Conservation (phyloP, 495 filamentous ascomycete genomes). For the Neurospora sp. region DNA sequence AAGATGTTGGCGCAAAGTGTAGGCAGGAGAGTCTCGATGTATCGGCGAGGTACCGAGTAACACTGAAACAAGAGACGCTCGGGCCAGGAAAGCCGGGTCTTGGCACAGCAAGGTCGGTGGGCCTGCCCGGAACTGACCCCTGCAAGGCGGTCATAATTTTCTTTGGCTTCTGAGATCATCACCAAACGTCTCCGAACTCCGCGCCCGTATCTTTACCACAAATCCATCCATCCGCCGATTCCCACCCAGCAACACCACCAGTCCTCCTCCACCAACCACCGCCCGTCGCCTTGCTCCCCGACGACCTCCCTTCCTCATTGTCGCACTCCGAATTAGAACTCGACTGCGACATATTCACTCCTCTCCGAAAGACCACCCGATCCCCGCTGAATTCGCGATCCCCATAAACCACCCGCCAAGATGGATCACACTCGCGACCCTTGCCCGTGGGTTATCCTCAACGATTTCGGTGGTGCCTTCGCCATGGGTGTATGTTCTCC, state of each 20-base stretch:
- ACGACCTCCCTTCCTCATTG: background rate
- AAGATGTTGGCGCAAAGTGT: background rate
- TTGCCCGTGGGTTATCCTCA: slow-evolving; percentile 92
- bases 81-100: background rate
- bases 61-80: background rate
- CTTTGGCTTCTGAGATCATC: slow-evolving; percentile 13
- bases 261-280: slow-evolving; percentile 1
- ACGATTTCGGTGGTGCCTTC: slow-evolving; percentile 95
- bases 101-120: background rate
- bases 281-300: background rate
- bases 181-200: slow-evolving; percentile 3
- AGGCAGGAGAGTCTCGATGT: background rate
- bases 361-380: background rate
- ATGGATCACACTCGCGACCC: slow-evolving; percentile 84
- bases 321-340: background rate
- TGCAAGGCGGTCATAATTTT: slow-evolving; percentile 10
- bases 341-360: background rate
- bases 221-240: background rate
- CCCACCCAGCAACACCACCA: background rate
- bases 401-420: slow-evolving; percentile 18
- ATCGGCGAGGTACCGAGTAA: background rate
- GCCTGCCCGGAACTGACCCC: slow-evolving; percentile 3
- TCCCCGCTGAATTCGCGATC: background rate
- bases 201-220: background rate
- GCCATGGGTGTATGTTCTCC: slow-evolving; percentile 75